phyloP scores from a whole-genome alignment of 371 early-diverging fungal genomes.

The Batrachochytrium dendrobatidis region DNA sequence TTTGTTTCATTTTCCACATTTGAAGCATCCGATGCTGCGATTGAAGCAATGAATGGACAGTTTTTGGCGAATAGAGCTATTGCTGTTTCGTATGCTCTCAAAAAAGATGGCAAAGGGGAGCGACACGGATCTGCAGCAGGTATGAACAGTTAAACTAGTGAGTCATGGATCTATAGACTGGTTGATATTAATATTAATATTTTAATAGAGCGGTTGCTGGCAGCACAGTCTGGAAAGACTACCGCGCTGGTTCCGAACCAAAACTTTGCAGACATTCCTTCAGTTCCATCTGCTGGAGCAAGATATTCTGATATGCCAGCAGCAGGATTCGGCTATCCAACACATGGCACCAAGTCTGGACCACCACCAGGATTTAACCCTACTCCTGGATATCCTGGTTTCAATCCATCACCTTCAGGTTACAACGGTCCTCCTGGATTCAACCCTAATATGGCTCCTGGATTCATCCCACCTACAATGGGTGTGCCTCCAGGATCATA shows the following conservation, averaged over 20 bases:
- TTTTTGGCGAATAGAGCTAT: slow-evolving; percentile 89
- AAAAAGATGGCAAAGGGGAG: slow-evolving; percentile 97
- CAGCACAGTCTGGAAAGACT: slow-evolving; percentile 79
- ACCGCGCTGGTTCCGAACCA: slow-evolving; percentile 52
- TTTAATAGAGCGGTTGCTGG: slow-evolving; percentile 76
- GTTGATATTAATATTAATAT: not conserved
- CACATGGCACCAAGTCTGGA: too few relatives aligned
- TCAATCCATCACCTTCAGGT: too few relatives aligned
- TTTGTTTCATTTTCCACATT: slow-evolving; percentile 91
- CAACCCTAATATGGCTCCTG: too few relatives aligned
- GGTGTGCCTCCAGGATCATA: too few relatives aligned
- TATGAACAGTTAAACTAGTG: slow-evolving; percentile 16
- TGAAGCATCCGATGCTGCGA: slow-evolving; percentile 92
- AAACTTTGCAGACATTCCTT: slow-evolving; percentile 3
- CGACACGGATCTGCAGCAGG: slow-evolving; percentile 93
- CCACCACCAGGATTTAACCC: too few relatives aligned
- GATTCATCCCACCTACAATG: too few relatives aligned
- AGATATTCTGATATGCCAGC: too few relatives aligned
- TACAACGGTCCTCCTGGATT: too few relatives aligned
- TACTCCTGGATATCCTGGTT: too few relatives aligned
- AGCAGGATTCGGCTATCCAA: too few relatives aligned
- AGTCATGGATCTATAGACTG: not conserved
- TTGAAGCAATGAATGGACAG: slow-evolving; percentile 96
- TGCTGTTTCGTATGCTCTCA: slow-evolving; percentile 87
- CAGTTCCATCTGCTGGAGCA: slow-evolving; percentile 3